These are phyloP conservation scores for Annulohypoxylon stygium DNA, from an alignment of 495 filamentous ascomycete genomes.

Conservation along the genomic window DNA sequence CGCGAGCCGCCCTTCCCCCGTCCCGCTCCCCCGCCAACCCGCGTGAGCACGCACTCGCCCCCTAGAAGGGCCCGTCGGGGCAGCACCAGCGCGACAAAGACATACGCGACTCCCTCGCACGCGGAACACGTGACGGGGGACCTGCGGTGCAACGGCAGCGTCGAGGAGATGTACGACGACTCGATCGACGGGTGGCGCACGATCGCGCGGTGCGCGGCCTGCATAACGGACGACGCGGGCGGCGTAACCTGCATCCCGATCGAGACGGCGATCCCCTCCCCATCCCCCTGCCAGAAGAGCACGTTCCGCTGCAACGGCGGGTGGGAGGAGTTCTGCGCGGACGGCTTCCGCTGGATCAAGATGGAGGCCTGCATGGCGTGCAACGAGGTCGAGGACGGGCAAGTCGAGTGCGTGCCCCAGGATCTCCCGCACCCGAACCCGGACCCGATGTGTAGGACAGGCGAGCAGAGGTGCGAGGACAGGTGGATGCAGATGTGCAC, in stretches of 20 bases:
- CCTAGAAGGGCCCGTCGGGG: not conserved
- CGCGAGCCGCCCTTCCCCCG: not conserved
- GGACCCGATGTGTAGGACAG: not conserved
- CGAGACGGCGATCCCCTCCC: not conserved
- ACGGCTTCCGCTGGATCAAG: not conserved
- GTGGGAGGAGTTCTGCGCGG: constrained; percentile 5
- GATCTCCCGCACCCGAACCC: constrained; percentile 4
- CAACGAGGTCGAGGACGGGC: not conserved
- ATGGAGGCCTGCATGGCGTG: constrained; percentile 4
- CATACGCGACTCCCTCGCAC: no score
- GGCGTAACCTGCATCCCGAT: not conserved
- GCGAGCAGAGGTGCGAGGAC: constrained; percentile 12
- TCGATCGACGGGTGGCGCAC: not conserved
- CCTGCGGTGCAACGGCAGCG: constrained; percentile 13
- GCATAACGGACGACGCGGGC: not conserved
- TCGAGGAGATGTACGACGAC: constrained; percentile 8
- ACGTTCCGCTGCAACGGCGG: not conserved
- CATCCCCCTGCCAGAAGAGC: not conserved
- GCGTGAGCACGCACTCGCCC: not conserved
- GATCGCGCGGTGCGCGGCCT: not conserved
- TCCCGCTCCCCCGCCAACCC: not conserved
- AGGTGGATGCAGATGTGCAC: not conserved
- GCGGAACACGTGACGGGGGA: not conserved
- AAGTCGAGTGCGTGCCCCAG: constrained; percentile 14
- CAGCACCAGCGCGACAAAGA: no score